phyloP scores from a whole-genome alignment of 1,284 basidiomycete species.

The Caloboletus firmus region DNA sequence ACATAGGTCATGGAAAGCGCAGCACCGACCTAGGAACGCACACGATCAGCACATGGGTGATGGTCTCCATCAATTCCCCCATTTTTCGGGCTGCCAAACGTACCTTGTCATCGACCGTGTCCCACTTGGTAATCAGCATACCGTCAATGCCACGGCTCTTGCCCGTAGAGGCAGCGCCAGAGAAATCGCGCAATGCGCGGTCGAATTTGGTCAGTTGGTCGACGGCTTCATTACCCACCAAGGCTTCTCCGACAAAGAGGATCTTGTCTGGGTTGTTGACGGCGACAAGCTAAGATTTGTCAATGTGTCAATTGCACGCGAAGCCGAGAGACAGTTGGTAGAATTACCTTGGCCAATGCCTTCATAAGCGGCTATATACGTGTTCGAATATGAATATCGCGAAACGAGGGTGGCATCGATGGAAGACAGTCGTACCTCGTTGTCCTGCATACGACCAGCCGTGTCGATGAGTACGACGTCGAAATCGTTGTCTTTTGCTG shows the following conservation, averaged over 20 bases:
- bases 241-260: conserved; percentile 92
- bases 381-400: not conserved
- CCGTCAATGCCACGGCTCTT: conserved; percentile 91
- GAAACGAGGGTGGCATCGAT: not conserved
- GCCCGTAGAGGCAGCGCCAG: conserved; percentile 56
- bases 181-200: conserved; percentile 86
- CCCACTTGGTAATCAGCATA: conserved; percentile 96
- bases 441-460: conserved; percentile 98
- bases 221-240: conserved; percentile 96
- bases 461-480: conserved; percentile 97
- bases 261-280: conserved; percentile 95
- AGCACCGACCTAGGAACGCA: conserved; percentile 74
- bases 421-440: conserved; percentile 65
- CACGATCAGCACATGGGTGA: conserved; percentile 3
- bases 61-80: not conserved
- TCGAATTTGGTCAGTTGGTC: conserved; percentile 96
- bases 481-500: conserved; percentile 83
- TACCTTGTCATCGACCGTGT: conserved; percentile 93
- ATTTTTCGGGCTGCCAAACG: conserved; percentile 6
- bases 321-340: conserved; percentile 8
- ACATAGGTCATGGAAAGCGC: conserved; percentile 97
- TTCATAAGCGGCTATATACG: conserved; percentile 81
- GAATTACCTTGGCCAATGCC: conserved; percentile 85
- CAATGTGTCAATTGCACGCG: conserved; percentile 3
- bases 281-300: conserved; percentile 68